Conservation (phyloP, 106 monocot species). For the Allium cepa region DNA sequence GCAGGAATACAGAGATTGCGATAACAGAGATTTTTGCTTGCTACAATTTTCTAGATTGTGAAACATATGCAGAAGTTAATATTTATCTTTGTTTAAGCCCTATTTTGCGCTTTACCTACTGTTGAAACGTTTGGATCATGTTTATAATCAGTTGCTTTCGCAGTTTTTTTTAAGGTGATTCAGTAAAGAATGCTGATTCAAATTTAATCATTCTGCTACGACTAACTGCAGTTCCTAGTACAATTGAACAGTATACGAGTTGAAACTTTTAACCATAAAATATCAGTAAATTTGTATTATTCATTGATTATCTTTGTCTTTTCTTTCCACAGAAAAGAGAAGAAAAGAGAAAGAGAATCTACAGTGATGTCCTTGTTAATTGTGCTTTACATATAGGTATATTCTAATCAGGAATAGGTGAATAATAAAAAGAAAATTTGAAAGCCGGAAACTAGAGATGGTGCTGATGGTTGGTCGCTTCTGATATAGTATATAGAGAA, state of each 20-base stretch:
- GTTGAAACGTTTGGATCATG: neutral
- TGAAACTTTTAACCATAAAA: neutral
- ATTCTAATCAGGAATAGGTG: too few relatives aligned
- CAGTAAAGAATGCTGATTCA: neutral
- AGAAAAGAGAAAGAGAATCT: conserved; percentile 7
- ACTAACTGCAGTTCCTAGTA: neutral
- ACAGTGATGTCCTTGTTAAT: neutral
- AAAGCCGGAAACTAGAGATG: neutral
- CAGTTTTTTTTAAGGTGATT: neutral
- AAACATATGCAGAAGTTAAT: too few relatives aligned
- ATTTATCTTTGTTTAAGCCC: too few relatives aligned
- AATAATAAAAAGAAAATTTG: neutral
- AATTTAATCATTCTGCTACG: neutral
- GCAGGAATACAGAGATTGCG: too few relatives aligned
- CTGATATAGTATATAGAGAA: conserved; percentile 56
- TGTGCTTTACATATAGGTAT: neutral
- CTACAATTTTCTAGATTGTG: too few relatives aligned
- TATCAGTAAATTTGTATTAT: neutral
- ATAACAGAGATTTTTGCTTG: too few relatives aligned
- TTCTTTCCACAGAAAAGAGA: conserved; percentile 2
- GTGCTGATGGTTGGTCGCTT: conserved; percentile 19
- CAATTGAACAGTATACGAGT: neutral
- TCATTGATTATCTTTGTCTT: conserved; percentile 2
- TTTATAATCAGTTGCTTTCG: neutral
- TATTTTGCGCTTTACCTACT: too few relatives aligned